Evolutionary conservation across 805 yeast species (phyloP), one percentile per base, ranked within the genome.

Genomic region (Yamadazyma insecticola): DNA sequence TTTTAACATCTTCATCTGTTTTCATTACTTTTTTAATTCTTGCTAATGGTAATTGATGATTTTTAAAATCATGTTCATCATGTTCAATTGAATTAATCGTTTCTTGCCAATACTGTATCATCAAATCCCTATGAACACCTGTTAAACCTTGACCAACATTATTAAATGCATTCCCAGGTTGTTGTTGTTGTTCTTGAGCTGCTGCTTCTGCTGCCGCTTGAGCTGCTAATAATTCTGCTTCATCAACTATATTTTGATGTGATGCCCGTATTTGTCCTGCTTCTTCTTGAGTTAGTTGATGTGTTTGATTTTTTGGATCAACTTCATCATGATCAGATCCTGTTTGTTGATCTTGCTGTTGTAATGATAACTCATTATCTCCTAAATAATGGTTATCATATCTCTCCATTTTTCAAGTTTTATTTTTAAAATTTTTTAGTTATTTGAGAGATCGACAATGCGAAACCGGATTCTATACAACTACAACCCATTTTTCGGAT

Each of bases 81-180:
- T 74, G 76, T 58, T 92, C 98, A 29, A 92, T 87, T 33, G 81
- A 75, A 51, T 87, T 87, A 56, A 92, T 89, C 10, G 95, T 81
- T 45, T 85, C 94, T 61, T 92, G 98, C 98, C 98, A 92, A 55
- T 90, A 92, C 40, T 85, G 89, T 75, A 94, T 81, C 89, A 92
- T 84, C 66, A 81, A 73, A 45, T 85, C 89, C 37, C 87, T 73
- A 57, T 88, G 81, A 35, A 77, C 74, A 2, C 96, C 96, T 5
- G 70, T 68, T 13, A 90, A 64, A 1, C 97, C 97, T 50, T 88
- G 97, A 2, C 95, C 96, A 5, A 92, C 97, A 55, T 92, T 92
- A 39, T 75, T 70, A 49, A 86, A 86, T 14, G 85, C 86, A 32
- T 83, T 80, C 7, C 75, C 78, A 2, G 72, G 74, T 26, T 64